Percentiles rank a stretch among this genome's conserved stretches.
These are phyloP conservation scores for Dispira parvispora DNA, from an alignment of 192 early-diverging fungal species.

Conservation along the genomic window DNA sequence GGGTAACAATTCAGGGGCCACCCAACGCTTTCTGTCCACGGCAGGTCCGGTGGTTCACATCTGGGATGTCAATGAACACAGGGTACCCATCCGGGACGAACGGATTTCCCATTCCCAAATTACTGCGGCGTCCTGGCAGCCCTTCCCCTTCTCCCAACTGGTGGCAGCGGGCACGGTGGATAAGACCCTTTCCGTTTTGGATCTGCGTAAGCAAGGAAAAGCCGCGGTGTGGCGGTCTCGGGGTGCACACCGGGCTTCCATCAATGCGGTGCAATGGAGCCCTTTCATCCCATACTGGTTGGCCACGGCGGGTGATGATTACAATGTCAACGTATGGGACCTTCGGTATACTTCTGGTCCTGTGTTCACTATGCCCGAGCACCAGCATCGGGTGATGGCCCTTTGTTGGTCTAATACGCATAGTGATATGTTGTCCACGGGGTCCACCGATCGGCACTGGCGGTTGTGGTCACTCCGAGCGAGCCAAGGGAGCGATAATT, in stretches of 20 bases:
- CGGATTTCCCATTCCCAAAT: conserved; percentile 22
- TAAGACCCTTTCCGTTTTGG: conserved; percentile 19
- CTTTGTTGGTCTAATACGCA: conserved; percentile 54
- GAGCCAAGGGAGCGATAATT: neutral
- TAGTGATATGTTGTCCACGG: conserved; percentile 41
- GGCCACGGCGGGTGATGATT: conserved; percentile 40
- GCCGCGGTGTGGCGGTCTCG: conserved; percentile 33
- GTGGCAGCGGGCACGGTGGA: conserved; percentile 22
- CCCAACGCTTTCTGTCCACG: conserved; percentile 22
- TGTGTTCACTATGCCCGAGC: conserved; percentile 30
- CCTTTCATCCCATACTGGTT: conserved; percentile 67
- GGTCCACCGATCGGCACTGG: conserved; percentile 34
- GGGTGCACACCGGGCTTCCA: conserved; percentile 22
- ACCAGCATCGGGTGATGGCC: conserved; percentile 28
- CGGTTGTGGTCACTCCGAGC: conserved; percentile 32
- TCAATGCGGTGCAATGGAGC: conserved; percentile 44
- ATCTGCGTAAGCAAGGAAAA: conserved; percentile 26
- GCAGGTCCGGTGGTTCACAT: conserved; percentile 27
- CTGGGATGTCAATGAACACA: conserved; percentile 19
- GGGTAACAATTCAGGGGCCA: conserved; percentile 14
- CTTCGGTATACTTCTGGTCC: conserved; percentile 35
- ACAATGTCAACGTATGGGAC: conserved; percentile 51
- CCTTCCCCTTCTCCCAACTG: conserved; percentile 20
- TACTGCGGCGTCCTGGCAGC: conserved; percentile 22
- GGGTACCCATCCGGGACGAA: conserved; percentile 3